Conservation (phyloP, 164 flowering plant genomes). For the Annona cherimola region DNA sequence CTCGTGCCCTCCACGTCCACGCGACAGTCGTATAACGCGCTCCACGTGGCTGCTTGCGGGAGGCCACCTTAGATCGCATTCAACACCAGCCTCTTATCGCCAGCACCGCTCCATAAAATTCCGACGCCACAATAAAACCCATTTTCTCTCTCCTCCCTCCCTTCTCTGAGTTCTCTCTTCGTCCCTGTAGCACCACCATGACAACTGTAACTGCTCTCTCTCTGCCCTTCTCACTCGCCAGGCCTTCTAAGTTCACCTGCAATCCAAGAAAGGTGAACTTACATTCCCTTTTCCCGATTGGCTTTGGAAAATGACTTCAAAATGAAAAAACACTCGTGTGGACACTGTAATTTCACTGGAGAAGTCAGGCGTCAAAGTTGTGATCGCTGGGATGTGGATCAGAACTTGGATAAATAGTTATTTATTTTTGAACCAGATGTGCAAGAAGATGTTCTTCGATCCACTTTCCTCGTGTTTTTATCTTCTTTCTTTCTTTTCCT, state of each 20-base stretch:
- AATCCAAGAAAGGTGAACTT: conserved; percentile 45
- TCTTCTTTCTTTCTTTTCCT: not conserved
- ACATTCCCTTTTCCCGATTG: not conserved
- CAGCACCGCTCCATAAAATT: conserved; percentile 13
- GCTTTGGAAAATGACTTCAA: too few species aligned
- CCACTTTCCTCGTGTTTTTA: too few species aligned
- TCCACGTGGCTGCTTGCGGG: conserved; percentile 54
- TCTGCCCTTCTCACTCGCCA: conserved; percentile 39
- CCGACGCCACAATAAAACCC: conserved; percentile 16
- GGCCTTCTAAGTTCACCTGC: conserved; percentile 25
- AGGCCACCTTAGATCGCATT: conserved; percentile 62
- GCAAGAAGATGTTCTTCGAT: too few species aligned
- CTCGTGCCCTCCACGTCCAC: conserved; percentile 34
- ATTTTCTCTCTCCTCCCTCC: conserved; percentile 6
- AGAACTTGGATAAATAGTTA: too few species aligned
- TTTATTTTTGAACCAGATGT: too few species aligned
- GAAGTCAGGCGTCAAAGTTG: too few species aligned
- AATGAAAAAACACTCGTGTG: too few species aligned
- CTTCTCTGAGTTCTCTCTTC: not conserved
- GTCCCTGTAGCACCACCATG: conserved; percentile 42
- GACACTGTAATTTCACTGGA: too few species aligned
- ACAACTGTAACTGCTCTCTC: conserved; percentile 46
- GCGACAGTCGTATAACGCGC: conserved; percentile 14
- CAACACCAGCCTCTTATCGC: conserved; percentile 62
- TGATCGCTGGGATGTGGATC: too few species aligned